These are phyloP conservation scores for Phaeolepiota aurea DNA, from an alignment of 768 basidiomycete genomes.

Conservation along the genomic window DNA sequence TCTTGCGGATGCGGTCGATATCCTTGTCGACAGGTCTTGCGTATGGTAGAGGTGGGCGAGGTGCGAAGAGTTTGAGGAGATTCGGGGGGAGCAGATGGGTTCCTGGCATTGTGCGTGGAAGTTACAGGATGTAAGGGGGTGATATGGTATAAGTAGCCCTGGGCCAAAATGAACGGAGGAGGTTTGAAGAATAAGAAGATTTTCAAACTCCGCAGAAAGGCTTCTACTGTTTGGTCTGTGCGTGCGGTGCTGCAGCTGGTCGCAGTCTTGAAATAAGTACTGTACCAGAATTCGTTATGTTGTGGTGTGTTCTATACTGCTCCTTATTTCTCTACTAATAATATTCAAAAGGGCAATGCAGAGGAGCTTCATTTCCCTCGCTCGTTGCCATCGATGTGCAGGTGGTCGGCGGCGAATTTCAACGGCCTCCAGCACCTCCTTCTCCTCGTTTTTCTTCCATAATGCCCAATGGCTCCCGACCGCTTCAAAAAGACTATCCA, in stretches of 20 bases:
- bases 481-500: constrained; percentile 4
- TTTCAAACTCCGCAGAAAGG: too few relatives aligned
- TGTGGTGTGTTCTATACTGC: too few relatives aligned
- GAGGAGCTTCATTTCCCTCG: too few relatives aligned
- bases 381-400: too few relatives aligned
- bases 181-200: neutral
- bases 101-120: constrained; percentile 47
- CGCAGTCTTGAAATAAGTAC: too few relatives aligned
- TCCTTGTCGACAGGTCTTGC: constrained; percentile 79
- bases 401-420: too few relatives aligned
- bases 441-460: constrained; percentile 58
- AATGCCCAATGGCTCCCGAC: constrained; percentile 43
- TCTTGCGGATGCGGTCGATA: constrained; percentile 60
- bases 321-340: too few relatives aligned
- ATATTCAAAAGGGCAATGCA: too few relatives aligned
- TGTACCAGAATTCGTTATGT: too few relatives aligned
- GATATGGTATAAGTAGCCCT: constrained; percentile 1
- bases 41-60: constrained; percentile 86
- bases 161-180: neutral
- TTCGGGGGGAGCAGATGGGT: constrained; percentile 93
- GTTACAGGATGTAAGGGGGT: constrained; percentile 1
- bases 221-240: too few relatives aligned
- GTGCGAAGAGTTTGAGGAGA: constrained; percentile 92
- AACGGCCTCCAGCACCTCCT: too few relatives aligned
- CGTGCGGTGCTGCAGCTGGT: too few relatives aligned